A percentile compares a stretch with the other conserved stretches of the same genome.
These are phyloP conservation scores for Chrysophaeum taylorii DNA, from an alignment of 352 stramenopile species.

Conservation along the genomic window DNA sequence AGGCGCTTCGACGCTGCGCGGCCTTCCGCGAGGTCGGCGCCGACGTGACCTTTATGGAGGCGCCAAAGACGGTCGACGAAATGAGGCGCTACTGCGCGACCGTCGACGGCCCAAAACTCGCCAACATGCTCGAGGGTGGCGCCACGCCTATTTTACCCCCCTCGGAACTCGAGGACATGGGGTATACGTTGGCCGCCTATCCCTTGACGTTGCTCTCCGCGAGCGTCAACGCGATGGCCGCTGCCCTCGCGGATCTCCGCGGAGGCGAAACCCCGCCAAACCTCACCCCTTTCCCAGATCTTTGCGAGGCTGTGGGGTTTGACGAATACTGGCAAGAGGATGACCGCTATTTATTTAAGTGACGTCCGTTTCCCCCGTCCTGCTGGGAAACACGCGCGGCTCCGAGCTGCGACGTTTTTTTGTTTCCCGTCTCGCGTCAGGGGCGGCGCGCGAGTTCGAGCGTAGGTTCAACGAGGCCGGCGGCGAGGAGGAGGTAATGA, in stretches of 20 bases:
- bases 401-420: no score
- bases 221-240: slow-evolving; percentile 79
- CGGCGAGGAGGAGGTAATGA: no score
- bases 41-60: slow-evolving; percentile 89
- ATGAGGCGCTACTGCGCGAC: slow-evolving; percentile 75
- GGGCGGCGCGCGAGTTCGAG: no score
- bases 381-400: no score
- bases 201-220: slow-evolving; percentile 80
- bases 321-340: slow-evolving; percentile 76
- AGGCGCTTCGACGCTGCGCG: slow-evolving; percentile 76
- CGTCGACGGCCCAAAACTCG: slow-evolving; percentile 77
- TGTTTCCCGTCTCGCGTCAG: no score
- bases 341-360: slow-evolving; percentile 31
- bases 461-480: no score
- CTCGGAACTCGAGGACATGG: slow-evolving; percentile 68
- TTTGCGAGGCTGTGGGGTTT: slow-evolving; percentile 83
- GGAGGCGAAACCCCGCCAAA: slow-evolving; percentile 63
- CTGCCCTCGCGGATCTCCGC: slow-evolving; percentile 66
- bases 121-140: slow-evolving; percentile 86
- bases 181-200: slow-evolving; percentile 83
- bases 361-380: no score
- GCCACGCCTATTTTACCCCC: slow-evolving; percentile 76
- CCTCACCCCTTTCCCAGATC: slow-evolving; percentile 70
- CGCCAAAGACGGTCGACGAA: slow-evolving; percentile 70
- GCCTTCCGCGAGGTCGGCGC: slow-evolving; percentile 74